Evolutionary conservation across 1,284 basidiomycete genomes (phyloP).

Genomic region (Ustilago curta): DNA sequence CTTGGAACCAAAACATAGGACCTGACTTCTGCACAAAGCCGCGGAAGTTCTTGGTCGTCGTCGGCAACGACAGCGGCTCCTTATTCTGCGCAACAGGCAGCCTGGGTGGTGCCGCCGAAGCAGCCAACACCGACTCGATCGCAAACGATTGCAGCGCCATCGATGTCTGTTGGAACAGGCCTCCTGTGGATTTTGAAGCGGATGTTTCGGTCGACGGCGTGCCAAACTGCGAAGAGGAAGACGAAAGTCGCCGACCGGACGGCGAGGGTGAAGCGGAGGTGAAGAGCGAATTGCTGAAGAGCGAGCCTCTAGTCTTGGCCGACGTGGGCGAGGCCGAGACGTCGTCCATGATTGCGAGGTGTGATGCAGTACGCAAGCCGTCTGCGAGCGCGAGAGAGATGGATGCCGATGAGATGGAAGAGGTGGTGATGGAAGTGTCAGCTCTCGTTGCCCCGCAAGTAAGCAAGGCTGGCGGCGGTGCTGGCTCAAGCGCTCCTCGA

Average conservation of each 20-base stretch:
- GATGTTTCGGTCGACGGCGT: constrained; percentile 28
- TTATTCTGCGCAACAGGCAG: constrained; percentile 65
- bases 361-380: neutral
- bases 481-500: neutral
- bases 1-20: constrained; percentile 68
- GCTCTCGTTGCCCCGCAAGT: constrained; percentile 8
- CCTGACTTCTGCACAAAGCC: constrained; percentile 68
- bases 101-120: constrained; percentile 56
- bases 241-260: constrained; percentile 21
- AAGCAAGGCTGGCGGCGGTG: too few species aligned
- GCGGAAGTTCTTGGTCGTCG: constrained; percentile 66
- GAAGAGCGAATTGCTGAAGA: constrained; percentile 39
- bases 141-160: constrained; percentile 55
- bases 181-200: neutral
- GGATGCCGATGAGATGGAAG: neutral
- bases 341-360: constrained; percentile 33
- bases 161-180: constrained; percentile 50
- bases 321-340: constrained; percentile 33
- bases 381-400: neutral
- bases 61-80: constrained; percentile 61
- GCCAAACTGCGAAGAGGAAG: constrained; percentile 24
- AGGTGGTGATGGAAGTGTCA: neutral
- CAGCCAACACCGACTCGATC: constrained; percentile 59
- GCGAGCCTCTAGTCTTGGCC: constrained; percentile 28
- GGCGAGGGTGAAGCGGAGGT: constrained; percentile 18